Conservation (phyloP, 257 asterid genomes). For the Cinchona pubescens region DNA sequence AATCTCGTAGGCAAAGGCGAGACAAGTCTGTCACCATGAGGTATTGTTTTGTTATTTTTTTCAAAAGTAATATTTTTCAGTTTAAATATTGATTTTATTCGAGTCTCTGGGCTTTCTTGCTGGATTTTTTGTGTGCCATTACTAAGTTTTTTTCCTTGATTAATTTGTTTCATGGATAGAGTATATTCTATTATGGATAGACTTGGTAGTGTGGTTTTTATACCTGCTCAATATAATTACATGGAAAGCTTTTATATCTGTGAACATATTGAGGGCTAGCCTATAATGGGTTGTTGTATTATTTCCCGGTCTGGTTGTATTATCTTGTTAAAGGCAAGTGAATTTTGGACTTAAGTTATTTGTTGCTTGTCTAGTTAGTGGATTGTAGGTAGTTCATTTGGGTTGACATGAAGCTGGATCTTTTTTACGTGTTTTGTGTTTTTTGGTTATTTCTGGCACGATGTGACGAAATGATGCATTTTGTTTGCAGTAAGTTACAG, state of each 20-base stretch:
- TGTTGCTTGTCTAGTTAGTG: neutral
- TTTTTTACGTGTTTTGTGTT: neutral
- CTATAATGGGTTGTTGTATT: neutral
- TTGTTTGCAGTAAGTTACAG: slow-evolving; percentile 31
- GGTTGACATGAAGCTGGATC: neutral
- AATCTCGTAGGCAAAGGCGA: neutral
- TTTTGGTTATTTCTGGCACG: neutral
- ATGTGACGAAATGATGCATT: neutral
- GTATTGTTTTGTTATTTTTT: neutral
- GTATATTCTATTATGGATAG: no score
- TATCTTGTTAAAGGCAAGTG: neutral
- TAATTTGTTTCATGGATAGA: neutral
- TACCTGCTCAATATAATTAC: neutral
- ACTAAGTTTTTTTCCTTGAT: no score
- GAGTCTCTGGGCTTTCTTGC: neutral
- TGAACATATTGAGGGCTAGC: neutral
- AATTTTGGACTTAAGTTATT: neutral
- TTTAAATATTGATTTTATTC: neutral
- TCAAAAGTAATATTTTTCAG: neutral
- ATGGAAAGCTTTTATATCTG: neutral
- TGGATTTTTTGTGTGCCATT: neutral
- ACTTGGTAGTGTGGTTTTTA: no score
- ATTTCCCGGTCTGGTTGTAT: neutral
- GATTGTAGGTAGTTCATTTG: neutral
- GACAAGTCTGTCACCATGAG: slow-evolving; percentile 21